Evolutionary conservation across 2,329 filamentous ascomycete species (phyloP).

Genomic region (Fusarium mangiferae): DNA sequence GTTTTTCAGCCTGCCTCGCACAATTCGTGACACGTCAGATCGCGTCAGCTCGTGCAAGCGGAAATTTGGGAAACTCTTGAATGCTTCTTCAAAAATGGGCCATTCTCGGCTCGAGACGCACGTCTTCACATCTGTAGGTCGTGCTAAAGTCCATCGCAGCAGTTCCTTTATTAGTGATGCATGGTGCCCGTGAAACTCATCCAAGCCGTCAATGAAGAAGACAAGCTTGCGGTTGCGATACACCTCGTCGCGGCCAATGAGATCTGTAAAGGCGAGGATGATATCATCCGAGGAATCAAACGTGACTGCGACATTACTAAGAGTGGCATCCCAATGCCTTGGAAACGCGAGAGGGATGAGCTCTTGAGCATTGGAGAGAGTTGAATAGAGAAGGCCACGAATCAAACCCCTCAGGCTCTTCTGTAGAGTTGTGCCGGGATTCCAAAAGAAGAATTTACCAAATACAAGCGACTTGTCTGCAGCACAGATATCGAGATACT

Average conservation of each 20-base stretch:
- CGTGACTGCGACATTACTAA: not conserved
- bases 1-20: accelerated
- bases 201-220: not conserved
- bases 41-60: not conserved
- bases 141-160: not conserved
- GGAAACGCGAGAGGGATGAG: not conserved
- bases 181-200: not conserved
- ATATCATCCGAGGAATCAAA: not conserved
- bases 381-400: not conserved
- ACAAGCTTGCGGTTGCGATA: not conserved
- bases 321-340: not conserved
- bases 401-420: not conserved
- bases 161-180: not conserved
- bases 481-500: accelerated
- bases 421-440: not conserved
- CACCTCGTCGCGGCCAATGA: accelerated
- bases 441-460: not conserved
- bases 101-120: not conserved
- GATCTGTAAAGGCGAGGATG: not conserved
- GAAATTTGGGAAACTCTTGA: not conserved
- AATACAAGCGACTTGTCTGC: accelerated
- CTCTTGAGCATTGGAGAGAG: not conserved
- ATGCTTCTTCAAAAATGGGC: not conserved
- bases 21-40: not conserved
- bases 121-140: accelerated